Evolutionary conservation across 345 rosid genomes (phyloP).

Genomic region (Microcos paniculata): DNA sequence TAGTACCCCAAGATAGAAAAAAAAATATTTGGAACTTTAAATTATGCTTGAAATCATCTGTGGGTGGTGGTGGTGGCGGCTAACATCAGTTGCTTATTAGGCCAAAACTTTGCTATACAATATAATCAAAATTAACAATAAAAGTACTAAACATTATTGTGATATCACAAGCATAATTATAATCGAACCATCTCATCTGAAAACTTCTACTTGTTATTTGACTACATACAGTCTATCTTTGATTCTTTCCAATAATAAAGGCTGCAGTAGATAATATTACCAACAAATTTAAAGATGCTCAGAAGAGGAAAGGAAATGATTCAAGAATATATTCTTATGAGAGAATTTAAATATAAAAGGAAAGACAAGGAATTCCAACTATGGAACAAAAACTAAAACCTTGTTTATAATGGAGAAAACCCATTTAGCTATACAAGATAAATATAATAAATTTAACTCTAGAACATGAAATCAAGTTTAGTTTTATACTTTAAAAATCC

Average conservation of each 20-base stretch:
- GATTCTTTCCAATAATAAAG: too few species aligned
- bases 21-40: too few species aligned
- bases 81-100: neutral
- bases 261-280: too few species aligned
- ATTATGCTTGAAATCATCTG: neutral
- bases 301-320: too few species aligned
- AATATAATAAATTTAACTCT: neutral
- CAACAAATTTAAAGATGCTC: too few species aligned
- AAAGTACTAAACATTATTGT: neutral
- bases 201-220: neutral
- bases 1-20: too few species aligned
- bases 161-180: neutral
- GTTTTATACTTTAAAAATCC: neutral
- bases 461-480: neutral
- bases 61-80: neutral
- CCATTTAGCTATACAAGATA: neutral
- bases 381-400: neutral
- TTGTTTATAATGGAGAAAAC: neutral
- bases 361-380: neutral
- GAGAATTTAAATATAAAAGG: neutral
- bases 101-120: too few species aligned
- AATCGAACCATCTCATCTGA: neutral
- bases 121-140: too few species aligned
- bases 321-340: too few species aligned
- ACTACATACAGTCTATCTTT: neutral